Percentiles rank a stretch among this genome's conserved stretches.
These are phyloP conservation scores for Plasmodium malariae DNA, from an alignment of 169 alveolate species.

Conservation along the genomic window DNA sequence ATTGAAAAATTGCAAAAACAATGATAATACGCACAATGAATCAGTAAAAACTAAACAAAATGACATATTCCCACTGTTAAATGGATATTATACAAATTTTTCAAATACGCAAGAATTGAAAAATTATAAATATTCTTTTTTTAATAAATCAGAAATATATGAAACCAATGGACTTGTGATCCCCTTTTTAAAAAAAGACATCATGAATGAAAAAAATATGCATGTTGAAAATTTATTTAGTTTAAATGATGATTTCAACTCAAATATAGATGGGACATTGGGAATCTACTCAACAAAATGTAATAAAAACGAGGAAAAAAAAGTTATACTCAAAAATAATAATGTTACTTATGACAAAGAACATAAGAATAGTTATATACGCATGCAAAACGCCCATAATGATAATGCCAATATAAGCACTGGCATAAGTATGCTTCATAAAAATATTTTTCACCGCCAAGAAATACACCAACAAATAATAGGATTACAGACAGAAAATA, in stretches of 20 bases:
- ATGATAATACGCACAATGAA: neutral
- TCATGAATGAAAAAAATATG: conserved; percentile 19
- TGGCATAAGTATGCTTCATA: neutral
- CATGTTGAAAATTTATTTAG: conserved; percentile 34
- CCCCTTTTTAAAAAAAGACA: conserved; percentile 25
- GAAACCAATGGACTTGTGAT: conserved; percentile 11
- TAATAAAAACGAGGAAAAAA: neutral
- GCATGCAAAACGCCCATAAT: neutral
- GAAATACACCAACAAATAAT: neutral
- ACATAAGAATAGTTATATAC: neutral
- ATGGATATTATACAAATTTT: neutral
- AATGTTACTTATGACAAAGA: neutral
- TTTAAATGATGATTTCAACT: conserved; percentile 1
- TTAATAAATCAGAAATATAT: conserved; percentile 24
- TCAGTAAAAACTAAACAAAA: neutral
- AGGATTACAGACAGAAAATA: neutral
- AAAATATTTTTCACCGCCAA: neutral
- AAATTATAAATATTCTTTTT: neutral
- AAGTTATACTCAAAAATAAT: neutral
- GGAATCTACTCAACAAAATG: neutral
- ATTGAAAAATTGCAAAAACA: conserved; percentile 6
- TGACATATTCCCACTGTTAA: conserved; percentile 3
- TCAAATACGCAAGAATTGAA: neutral
- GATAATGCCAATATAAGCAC: no score
- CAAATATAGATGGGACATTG: conserved; percentile 8